phyloP scores from a whole-genome alignment of 2,329 filamentous ascomycete genomes.

The Fulvia fulva region DNA sequence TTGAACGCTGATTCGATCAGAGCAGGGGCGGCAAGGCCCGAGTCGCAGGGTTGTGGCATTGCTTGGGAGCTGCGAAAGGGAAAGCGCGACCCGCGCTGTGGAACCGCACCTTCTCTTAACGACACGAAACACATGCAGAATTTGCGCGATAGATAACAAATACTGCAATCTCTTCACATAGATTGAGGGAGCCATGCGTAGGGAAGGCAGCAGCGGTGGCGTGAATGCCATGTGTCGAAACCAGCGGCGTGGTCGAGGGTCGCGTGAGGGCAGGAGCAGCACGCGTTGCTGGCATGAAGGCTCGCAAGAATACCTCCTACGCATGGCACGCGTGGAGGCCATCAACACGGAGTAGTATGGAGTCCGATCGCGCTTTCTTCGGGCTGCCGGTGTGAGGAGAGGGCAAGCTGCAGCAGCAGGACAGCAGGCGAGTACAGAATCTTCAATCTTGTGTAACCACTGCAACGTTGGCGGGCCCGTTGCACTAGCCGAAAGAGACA shows the following conservation, averaged over 20 bases:
- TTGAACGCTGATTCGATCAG: not conserved
- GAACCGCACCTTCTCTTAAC: conserved; percentile 15
- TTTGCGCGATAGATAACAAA: conserved; percentile 12
- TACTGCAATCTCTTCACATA: conserved; percentile 13
- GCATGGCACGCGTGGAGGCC: too few relatives aligned
- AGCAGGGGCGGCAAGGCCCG: conserved; percentile 6
- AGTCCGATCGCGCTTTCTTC: not conserved
- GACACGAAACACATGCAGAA: conserved; percentile 9
- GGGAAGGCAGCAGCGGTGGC: not conserved
- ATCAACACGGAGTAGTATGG: not conserved
- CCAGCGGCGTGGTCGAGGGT: not conserved
- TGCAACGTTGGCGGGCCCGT: not conserved
- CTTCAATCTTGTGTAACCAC: not conserved
- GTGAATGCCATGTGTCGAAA: conserved; percentile 1
- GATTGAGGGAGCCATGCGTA: conserved; percentile 13
- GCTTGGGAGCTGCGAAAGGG: conserved; percentile 1
- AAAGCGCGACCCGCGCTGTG: conserved; percentile 6
- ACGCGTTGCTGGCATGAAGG: not conserved
- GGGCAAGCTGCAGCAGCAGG: not conserved
- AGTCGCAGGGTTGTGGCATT: not conserved
- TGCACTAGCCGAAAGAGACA: not conserved
- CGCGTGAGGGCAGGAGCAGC: not conserved
- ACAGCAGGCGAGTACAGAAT: not conserved
- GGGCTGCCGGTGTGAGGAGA: not conserved
- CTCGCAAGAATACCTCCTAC: too few relatives aligned